Conservation (phyloP, 2,329 filamentous ascomycete species). For the Cordyceps javanica region DNA sequence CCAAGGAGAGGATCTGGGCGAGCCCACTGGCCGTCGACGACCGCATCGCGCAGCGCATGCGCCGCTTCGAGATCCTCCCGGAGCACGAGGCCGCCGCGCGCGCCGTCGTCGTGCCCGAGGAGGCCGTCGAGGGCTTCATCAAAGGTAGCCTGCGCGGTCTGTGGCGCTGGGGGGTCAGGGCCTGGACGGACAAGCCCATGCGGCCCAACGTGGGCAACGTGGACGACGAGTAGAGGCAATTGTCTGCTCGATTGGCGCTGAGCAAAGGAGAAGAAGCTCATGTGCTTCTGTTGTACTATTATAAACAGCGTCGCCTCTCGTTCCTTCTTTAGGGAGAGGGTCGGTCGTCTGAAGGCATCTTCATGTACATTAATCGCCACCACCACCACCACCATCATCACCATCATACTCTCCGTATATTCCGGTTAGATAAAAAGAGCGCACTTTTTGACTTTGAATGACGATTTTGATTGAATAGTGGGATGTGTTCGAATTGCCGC, state of each 20-base stretch:
- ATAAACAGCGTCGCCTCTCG: background rate
- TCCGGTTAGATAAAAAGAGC: background rate
- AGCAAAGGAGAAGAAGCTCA: background rate
- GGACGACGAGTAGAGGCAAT: conserved; percentile 18
- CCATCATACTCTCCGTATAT: background rate
- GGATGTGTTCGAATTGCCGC: too few relatives aligned
- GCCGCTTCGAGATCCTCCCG: conserved; percentile 62
- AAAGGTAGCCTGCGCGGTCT: conserved; percentile 52
- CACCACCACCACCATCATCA: too few relatives aligned
- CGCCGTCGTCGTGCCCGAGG: conserved; percentile 56
- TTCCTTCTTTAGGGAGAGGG: background rate
- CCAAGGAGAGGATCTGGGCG: conserved; percentile 68
- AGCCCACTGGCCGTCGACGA: conserved; percentile 69
- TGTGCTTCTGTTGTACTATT: background rate
- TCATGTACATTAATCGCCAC: conserved; percentile 13
- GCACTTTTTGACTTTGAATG: background rate
- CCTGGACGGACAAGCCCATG: conserved; percentile 34
- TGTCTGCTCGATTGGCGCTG: too few relatives aligned
- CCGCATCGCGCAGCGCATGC: conserved; percentile 73
- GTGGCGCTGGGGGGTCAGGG: conserved; percentile 44
- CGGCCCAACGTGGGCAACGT: conserved; percentile 35
- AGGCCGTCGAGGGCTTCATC: conserved; percentile 64
- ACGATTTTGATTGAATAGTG: background rate
- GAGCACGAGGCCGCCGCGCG: conserved; percentile 65
- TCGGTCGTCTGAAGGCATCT: background rate